These are phyloP conservation scores for Teratosphaeria zuluensis DNA, from an alignment of 2,329 filamentous ascomycete genomes.

Conservation along the genomic window DNA sequence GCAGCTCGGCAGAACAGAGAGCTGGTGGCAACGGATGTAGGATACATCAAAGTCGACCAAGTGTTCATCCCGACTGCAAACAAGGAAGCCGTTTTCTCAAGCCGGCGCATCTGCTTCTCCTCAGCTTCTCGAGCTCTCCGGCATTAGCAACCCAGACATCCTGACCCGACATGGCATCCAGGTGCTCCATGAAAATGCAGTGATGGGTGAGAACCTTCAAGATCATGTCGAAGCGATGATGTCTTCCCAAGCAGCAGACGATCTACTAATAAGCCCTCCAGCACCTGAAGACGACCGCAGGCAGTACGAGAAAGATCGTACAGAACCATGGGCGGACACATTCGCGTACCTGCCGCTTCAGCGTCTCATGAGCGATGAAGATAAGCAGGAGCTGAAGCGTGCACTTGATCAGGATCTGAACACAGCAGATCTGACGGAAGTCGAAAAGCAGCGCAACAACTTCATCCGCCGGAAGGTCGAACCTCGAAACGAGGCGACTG, in stretches of 20 bases:
- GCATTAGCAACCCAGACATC: constrained; percentile 36
- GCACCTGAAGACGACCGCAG: constrained; percentile 4
- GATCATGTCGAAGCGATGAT: constrained; percentile 16
- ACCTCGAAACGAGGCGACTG: no score
- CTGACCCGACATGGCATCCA: constrained; percentile 22
- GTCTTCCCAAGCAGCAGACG: constrained; percentile 12
- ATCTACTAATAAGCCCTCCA: constrained; percentile 4
- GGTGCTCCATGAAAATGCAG: constrained; percentile 12
- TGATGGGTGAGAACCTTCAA: constrained; percentile 22
- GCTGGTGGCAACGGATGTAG: constrained; percentile 2
- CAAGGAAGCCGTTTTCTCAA: constrained; percentile 44
- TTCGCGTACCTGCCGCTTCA: constrained; percentile 13
- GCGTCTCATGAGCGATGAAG: constrained; percentile 9
- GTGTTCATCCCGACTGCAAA: constrained; percentile 11
- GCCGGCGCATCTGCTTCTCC: constrained; percentile 50
- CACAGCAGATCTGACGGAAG: no score
- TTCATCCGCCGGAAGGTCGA: no score
- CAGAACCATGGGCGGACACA: constrained; percentile 10
- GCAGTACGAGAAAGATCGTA: constrained; percentile 9
- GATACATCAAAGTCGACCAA: constrained; percentile 1
- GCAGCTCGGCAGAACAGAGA: not conserved
- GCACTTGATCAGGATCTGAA: constrained; percentile 2
- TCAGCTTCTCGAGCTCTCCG: constrained; percentile 49
- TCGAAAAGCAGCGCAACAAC: constrained; percentile 28
- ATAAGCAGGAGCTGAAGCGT: constrained; percentile 11